Conservation (phyloP, 75 land plant species). For the Cupressus sempervirens region DNA sequence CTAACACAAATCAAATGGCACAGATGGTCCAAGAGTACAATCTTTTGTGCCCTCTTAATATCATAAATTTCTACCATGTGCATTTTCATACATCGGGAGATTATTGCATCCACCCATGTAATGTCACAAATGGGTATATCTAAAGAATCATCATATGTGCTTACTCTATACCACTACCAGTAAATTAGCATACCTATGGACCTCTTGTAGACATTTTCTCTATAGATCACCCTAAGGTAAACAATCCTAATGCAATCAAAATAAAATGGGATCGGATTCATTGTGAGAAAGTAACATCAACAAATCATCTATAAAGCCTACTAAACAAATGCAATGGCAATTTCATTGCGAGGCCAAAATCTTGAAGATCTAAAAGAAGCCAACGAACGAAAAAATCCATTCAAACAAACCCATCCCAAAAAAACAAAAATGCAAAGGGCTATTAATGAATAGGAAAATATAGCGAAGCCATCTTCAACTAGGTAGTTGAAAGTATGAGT, state of each 20-base stretch:
- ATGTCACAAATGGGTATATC: not conserved
- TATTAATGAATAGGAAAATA: slow-evolving; percentile 5
- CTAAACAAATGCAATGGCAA: not conserved
- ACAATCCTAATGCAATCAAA: not conserved
- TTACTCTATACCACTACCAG: not conserved
- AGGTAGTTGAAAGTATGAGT: slow-evolving; percentile 65
- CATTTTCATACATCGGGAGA: not conserved
- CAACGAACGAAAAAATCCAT: not conserved
- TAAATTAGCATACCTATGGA: not conserved
- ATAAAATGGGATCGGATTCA: not conserved
- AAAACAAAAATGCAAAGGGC: not conserved
- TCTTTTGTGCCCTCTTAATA: not conserved
- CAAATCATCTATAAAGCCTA: not conserved
- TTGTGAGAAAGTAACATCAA: not conserved
- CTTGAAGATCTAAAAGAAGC: not conserved
- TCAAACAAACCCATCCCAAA: not conserved
- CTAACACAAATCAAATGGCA: not conserved
- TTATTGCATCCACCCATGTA: not conserved
- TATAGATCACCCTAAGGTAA: not conserved
- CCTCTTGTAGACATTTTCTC: not conserved
- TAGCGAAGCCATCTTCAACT: slow-evolving; percentile 64
- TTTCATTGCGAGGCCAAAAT: not conserved
- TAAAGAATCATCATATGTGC: not conserved
- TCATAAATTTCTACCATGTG: not conserved
- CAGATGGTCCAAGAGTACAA: not conserved